Percentiles rank a stretch among this genome's conserved stretches.
Evolutionary conservation across 164 flowering plant species (phyloP).

Genomic region (Amborella trichopoda): DNA sequence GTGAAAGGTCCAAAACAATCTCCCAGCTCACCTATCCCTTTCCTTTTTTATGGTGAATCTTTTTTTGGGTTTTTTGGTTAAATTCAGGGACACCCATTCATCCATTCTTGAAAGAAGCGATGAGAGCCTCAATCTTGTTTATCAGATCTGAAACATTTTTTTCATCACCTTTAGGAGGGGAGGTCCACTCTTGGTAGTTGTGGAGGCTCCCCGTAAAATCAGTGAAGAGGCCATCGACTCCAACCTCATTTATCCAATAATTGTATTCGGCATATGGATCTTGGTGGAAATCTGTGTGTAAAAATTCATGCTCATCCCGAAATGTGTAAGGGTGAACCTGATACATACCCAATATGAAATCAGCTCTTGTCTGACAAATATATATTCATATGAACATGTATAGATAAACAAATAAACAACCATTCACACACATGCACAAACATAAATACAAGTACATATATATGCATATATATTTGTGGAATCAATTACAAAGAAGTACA

Average conservation of each 20-base stretch:
- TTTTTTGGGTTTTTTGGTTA: too few species aligned
- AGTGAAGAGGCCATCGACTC: constrained; percentile 90
- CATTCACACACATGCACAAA: too few species aligned
- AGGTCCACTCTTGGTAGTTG: constrained; percentile 51
- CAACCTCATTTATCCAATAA: constrained; percentile 71
- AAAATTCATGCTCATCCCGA: constrained; percentile 54
- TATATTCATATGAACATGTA: too few species aligned
- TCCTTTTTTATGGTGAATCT: too few species aligned
- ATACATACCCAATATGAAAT: constrained; percentile 8
- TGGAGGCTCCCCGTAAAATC: constrained; percentile 93
- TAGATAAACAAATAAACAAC: too few species aligned
- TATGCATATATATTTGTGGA: too few species aligned
- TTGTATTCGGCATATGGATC: constrained; percentile 77
- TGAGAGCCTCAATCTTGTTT: constrained; percentile 31
- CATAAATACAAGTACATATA: too few species aligned
- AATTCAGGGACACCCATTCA: too few species aligned
- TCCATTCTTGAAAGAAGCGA: constrained; percentile 8
- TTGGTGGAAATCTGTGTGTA: constrained; percentile 65
- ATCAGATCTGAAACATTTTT: constrained; percentile 22
- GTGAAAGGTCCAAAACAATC: too few species aligned
- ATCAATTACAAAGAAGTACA: too few species aligned
- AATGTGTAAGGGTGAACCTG: constrained; percentile 98
- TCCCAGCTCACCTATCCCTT: too few species aligned
- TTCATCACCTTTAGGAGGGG: constrained; percentile 18
- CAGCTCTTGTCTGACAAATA: too few species aligned